Base-by-base conservation (phyloP, 768 basidiomycete species). In the Trametes cubensis region DNA sequence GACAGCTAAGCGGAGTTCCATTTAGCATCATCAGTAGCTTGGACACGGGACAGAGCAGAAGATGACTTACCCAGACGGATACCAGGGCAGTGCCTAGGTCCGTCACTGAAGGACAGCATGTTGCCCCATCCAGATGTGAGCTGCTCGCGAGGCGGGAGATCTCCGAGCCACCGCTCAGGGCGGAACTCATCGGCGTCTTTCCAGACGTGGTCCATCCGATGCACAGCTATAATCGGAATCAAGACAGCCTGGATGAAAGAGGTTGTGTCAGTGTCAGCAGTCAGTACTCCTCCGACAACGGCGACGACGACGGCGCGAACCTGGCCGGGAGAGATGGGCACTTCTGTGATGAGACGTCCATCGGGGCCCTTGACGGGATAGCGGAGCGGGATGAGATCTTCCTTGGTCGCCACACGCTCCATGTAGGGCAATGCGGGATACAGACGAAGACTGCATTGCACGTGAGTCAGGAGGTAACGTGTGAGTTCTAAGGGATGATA, bases 401-500 rank as follows among this genome's bases (percentile, higher is more conserved):
- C 75, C 60, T 63, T 48, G 5, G 55, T 76, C 66, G 45, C 76
- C 69, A 82, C 78, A 6, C 87, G 77, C 76, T 85, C 81, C 14
- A 84, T 83, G 65, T 74, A 77, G 4, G 80, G 77, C 18, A 86
- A 79, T 5, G 83, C 82, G 3, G 81, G 72, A 64, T 82, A 79
- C 38, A 86, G 61, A 28, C 84, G 73, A 44, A 85, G 74, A 13
- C 48, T 60, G 23, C 10, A 20, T 6, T 23, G 25, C 20, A 0
- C 1, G 4, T 6, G 13, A 13, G 40, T 46, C 5, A 38, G 44
- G 34, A 11, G 18, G 18, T 18, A 34, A 8, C 20, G 15, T 7
- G 7, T 11, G 23, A 1, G n/a, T 2, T 5, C 38, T 2, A 49
- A 6, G 2, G 10, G 5, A 53, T 11, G 3, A 18, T 5, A 25